Conservation (phyloP, 768 basidiomycete species). For the Lentinula sp. region DNA sequence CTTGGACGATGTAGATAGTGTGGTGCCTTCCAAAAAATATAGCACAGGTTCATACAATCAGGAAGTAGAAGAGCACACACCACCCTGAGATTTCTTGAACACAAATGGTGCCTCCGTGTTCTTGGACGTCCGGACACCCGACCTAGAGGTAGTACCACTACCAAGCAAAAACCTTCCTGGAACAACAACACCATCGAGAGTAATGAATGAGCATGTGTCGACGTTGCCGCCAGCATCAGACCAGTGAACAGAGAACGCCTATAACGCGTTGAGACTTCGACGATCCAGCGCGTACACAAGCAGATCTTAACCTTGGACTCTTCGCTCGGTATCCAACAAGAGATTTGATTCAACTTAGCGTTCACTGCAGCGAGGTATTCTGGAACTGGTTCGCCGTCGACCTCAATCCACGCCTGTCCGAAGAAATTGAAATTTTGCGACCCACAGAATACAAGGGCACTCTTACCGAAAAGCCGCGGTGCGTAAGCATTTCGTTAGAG, state of each 20-base stretch:
- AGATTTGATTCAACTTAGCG: conserved; percentile 33
- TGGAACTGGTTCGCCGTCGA: conserved; percentile 38
- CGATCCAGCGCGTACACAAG: neutral
- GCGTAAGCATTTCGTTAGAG: conserved; percentile 36
- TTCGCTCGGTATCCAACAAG: conserved; percentile 66
- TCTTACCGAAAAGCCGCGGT: conserved; percentile 47
- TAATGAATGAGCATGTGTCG: conserved; percentile 54
- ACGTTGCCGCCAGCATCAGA: conserved; percentile 48
- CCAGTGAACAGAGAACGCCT: conserved; percentile 64
- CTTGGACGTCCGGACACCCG: conserved; percentile 44
- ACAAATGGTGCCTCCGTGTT: conserved; percentile 54
- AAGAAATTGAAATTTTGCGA: neutral
- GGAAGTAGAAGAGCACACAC: conserved; percentile 20
- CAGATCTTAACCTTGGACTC: conserved; percentile 41
- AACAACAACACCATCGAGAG: conserved; percentile 57
- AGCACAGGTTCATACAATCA: neutral
- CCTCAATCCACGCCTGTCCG: conserved; percentile 51
- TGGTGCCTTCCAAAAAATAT: neutral
- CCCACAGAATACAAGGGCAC: neutral
- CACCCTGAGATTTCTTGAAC: conserved; percentile 35
- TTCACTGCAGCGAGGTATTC: conserved; percentile 56
- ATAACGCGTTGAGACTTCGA: neutral
- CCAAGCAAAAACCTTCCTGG: conserved; percentile 62
- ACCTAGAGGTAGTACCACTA: conserved; percentile 44
- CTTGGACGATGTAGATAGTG: neutral